Conservation (phyloP, 2,329 filamentous ascomycete species). For the Colletotrichum cereale region DNA sequence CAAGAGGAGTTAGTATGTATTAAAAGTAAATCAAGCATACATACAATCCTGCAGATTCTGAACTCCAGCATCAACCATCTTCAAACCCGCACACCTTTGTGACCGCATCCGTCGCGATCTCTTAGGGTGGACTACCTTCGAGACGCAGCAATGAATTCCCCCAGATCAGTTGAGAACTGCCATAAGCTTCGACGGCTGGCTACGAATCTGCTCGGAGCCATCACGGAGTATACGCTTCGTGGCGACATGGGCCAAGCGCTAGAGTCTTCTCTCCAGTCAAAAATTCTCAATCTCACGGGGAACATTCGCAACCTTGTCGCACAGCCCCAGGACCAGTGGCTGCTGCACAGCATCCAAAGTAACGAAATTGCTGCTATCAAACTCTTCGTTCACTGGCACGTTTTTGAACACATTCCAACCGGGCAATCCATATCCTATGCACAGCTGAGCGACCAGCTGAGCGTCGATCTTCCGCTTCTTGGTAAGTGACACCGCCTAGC, state of each 20-base stretch:
- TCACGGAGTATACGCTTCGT: not conserved
- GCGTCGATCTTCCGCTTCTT: conserved; percentile 46
- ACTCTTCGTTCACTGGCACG: conserved; percentile 49
- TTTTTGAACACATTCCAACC: conserved; percentile 48
- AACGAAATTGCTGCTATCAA: conserved; percentile 27
- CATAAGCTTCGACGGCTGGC: not conserved
- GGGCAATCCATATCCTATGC: conserved; percentile 45
- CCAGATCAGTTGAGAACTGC: not conserved
- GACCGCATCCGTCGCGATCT: not conserved
- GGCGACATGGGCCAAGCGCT: not conserved
- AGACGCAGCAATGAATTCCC: not conserved
- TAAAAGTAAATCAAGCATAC: not conserved
- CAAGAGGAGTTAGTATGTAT: too few relatives aligned
- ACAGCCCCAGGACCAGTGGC: not conserved
- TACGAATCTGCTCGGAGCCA: not conserved
- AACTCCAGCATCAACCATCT: not conserved
- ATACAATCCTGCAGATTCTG: not conserved
- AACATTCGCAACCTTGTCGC: not conserved
- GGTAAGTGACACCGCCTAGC: conserved; percentile 32
- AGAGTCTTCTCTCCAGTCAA: not conserved
- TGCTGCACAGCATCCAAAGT: not conserved
- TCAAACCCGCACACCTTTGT: not conserved
- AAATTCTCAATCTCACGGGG: not conserved
- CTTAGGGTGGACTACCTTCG: not conserved
- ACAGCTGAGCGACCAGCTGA: conserved; percentile 46